Percentiles rank a stretch among this genome's conserved stretches.
phyloP scores from a whole-genome alignment of 495 filamentous ascomycete species.

The Elasticomyces elasticus region DNA sequence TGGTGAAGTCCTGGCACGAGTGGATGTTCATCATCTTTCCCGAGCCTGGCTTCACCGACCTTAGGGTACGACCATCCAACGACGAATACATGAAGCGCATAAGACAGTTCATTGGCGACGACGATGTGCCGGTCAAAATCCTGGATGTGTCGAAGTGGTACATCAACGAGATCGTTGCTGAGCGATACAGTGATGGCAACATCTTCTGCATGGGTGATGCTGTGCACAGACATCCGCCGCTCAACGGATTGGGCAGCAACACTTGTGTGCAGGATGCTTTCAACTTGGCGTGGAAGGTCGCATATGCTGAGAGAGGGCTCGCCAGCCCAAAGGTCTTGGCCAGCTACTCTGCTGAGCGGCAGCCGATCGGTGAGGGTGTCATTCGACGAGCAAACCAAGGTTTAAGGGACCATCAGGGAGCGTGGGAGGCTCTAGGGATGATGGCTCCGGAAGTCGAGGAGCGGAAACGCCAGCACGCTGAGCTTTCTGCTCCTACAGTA shows the following conservation, averaged over 20 bases:
- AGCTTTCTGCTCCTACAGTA: slow-evolving; percentile 29
- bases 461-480: slow-evolving; percentile 25
- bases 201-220: slow-evolving; percentile 45
- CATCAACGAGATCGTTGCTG: slow-evolving; percentile 44
- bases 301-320: slow-evolving; percentile 37
- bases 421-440: slow-evolving; percentile 41
- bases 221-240: slow-evolving; percentile 43
- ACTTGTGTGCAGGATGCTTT: slow-evolving; percentile 48
- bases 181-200: slow-evolving; percentile 28
- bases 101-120: slow-evolving; percentile 43
- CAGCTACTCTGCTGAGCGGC: slow-evolving; percentile 42
- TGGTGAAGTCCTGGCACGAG: slow-evolving; percentile 49
- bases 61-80: slow-evolving; percentile 27
- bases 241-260: slow-evolving; percentile 44
- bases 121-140: slow-evolving; percentile 36
- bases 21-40: slow-evolving; percentile 48
- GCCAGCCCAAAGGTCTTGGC: slow-evolving; percentile 36
- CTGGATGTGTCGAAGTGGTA: slow-evolving; percentile 41
- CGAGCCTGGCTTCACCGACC: slow-evolving; percentile 28
- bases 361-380: slow-evolving; percentile 39
- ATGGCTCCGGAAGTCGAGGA: slow-evolving; percentile 26
- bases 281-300: slow-evolving; percentile 49
- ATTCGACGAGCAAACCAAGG: slow-evolving; percentile 42
- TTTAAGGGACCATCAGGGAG: slow-evolving; percentile 35
- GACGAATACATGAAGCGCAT: slow-evolving; percentile 38